Percentiles rank a stretch among this genome's conserved stretches.
Evolutionary conservation across 352 stramenopile species (phyloP).

Genomic region (Lagenidium giganteum): DNA sequence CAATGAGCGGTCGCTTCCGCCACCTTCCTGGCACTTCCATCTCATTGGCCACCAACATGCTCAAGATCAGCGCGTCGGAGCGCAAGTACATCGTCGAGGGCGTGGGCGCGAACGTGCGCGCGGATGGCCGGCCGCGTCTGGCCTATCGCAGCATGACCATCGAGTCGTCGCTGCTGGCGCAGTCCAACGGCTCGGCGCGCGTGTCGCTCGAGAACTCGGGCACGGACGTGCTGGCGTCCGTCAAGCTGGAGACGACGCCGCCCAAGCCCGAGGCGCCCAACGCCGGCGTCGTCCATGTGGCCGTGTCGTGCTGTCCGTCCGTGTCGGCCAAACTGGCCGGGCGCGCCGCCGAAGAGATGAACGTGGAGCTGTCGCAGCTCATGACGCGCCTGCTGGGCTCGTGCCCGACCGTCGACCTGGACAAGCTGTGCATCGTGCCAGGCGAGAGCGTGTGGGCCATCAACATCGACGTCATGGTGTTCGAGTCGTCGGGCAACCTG

Average conservation of each 20-base stretch:
- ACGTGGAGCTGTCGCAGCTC: slow-evolving; percentile 73
- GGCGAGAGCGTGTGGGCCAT: slow-evolving; percentile 72
- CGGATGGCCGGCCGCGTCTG: slow-evolving; percentile 57
- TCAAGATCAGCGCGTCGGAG: slow-evolving; percentile 75
- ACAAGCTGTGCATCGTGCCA: slow-evolving; percentile 61
- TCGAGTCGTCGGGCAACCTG: slow-evolving; percentile 73
- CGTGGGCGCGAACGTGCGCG: slow-evolving; percentile 64
- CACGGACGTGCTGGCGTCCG: slow-evolving; percentile 71
- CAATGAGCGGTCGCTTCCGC: no score
- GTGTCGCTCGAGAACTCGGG: slow-evolving; percentile 57
- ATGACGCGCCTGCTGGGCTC: slow-evolving; percentile 66
- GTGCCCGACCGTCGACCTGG: slow-evolving; percentile 40
- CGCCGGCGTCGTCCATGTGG: slow-evolving; percentile 44
- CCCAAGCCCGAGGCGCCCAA: slow-evolving; percentile 39
- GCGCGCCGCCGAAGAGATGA: slow-evolving; percentile 66
- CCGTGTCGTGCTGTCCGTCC: slow-evolving; percentile 63
- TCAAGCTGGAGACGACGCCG: slow-evolving; percentile 68
- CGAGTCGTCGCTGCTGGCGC: slow-evolving; percentile 64
- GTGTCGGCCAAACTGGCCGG: slow-evolving; percentile 70
- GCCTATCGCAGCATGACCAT: slow-evolving; percentile 56
- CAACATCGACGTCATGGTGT: slow-evolving; percentile 73
- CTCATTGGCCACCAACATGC: slow-evolving; percentile 31
- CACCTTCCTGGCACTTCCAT: no score
- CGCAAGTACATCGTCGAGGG: slow-evolving; percentile 68
- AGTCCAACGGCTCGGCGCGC: slow-evolving; percentile 76